phyloP scores from a whole-genome alignment of 2,329 filamentous ascomycete genomes.

The Allantophomopsis lycopodina region DNA sequence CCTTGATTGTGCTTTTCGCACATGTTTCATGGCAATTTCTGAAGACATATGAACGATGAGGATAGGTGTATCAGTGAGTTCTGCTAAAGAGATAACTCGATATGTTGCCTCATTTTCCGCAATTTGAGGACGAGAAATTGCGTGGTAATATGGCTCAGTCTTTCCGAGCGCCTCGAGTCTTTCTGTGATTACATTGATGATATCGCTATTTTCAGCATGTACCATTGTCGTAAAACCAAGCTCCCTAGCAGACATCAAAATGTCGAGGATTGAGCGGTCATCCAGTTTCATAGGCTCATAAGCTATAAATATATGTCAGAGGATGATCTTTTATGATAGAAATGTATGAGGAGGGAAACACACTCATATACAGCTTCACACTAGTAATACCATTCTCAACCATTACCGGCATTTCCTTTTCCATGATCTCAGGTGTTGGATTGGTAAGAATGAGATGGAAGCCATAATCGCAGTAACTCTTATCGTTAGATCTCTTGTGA shows the following conservation, averaged over 20 bases:
- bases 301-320: conserved; percentile 5
- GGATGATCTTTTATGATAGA: no score
- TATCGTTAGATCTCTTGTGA: conserved; percentile 26
- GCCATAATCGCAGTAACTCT: conserved; percentile 41
- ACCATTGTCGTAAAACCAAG: conserved; percentile 33
- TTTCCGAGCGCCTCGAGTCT: conserved; percentile 24
- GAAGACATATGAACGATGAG: conserved; percentile 38
- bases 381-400: conserved; percentile 28
- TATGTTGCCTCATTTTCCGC: conserved; percentile 34
- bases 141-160: conserved; percentile 29
- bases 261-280: conserved; percentile 33
- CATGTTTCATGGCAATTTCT: conserved; percentile 29
- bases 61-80: conserved; percentile 34
- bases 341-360: no score
- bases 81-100: conserved; percentile 32
- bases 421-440: conserved; percentile 24
- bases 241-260: conserved; percentile 29
- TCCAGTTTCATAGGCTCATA: conserved; percentile 33
- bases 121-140: conserved; percentile 27
- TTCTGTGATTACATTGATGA: conserved; percentile 27
- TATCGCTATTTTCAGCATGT: conserved; percentile 31
- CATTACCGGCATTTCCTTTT: conserved; percentile 24
- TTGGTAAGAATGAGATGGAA: conserved; percentile 38
- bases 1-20: conserved; percentile 32
- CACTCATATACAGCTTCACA: conserved; percentile 36